Evolutionary conservation across 163 green algal species (phyloP), one percentile per base, ranked within the genome.

Genomic region (Scenedesmus sp.): DNA sequence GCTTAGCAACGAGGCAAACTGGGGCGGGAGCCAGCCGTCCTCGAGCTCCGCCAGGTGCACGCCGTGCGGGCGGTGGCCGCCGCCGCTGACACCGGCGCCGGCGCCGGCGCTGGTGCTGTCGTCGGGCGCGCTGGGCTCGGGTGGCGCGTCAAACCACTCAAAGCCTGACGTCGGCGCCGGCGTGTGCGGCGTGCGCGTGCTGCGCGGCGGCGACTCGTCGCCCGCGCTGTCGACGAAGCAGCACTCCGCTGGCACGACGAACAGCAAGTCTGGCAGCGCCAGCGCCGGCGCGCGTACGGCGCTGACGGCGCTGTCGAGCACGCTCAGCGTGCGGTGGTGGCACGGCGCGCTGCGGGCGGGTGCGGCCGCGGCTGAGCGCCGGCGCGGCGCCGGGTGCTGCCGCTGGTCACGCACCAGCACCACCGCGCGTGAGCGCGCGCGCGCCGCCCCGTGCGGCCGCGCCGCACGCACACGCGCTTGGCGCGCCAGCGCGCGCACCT

Each of bases 241-340:
- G 58, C 71, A 70, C 34, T 80, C 71, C 4, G 58, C 39, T 15
- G 71, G 71, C 17, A 80, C 44, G 57, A 80, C 60, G 31, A 26
- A 50, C 15, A 56, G 20, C 60, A 79, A 79, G 24, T 79, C 70
- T 24, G 58, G 70, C 7, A 79, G 33, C 24, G 62, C 18, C 2
- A 74, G 45, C 26, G 10, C 26, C 22, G 58, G 60, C 2, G 13
- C 15, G 56, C 31, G 7, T 26, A 29, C 5, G 17, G 22, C 9
- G 33, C 18, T 66, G 3, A 3, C 1, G 29, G 60, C 17, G 18
- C 29, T 24, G 14, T 44, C 51, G 29, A 57, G 22, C 20, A 56
- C 42, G 67, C 51, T 66, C 29, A 29, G 42, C 28, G 48, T 75
- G 15, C 66, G 39, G 42, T 75, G 66, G 48, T 74, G 64, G 45